These are phyloP conservation scores for Ulota crispa DNA, from an alignment of 225 moss, liverwort and hornwort species.

Conservation along the genomic window DNA sequence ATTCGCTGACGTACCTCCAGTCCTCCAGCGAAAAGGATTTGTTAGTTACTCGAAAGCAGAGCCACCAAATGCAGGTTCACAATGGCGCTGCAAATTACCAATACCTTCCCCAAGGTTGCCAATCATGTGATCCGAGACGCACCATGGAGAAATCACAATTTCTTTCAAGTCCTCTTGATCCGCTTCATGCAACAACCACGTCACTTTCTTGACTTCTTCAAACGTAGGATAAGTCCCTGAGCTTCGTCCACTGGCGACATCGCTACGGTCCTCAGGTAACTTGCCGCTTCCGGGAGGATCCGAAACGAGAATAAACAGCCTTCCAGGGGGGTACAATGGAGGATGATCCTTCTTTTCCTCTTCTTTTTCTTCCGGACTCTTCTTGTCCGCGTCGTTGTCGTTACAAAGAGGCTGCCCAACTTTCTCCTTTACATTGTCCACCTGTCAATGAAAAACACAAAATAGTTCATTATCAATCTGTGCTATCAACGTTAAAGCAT, in stretches of 20 bases:
- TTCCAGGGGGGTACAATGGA: conserved; percentile 64
- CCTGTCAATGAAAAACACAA: conserved; percentile 17
- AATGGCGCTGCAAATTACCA: conserved; percentile 71
- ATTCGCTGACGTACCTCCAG: background rate
- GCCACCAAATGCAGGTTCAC: conserved; percentile 53
- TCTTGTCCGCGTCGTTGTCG: conserved; percentile 17
- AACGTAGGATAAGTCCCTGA: conserved; percentile 82
- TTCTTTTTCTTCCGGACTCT: conserved; percentile 29
- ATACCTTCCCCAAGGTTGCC: conserved; percentile 82
- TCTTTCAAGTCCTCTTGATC: conserved; percentile 85
- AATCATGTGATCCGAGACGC: conserved; percentile 92
- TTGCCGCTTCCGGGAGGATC: conserved; percentile 90
- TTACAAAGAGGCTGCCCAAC: conserved; percentile 35
- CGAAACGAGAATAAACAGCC: conserved; percentile 61
- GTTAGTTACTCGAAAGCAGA: conserved; percentile 4
- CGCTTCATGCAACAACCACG: conserved; percentile 72
- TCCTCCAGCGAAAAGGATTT: background rate
- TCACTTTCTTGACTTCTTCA: conserved; percentile 70
- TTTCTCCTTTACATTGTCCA: conserved; percentile 37
- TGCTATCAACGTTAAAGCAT: background rate
- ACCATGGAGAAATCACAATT: conserved; percentile 92
- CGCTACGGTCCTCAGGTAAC: conserved; percentile 62
- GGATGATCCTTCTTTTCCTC: conserved; percentile 50
- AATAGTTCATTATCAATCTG: background rate
- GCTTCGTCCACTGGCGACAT: conserved; percentile 59